A percentile compares a stretch with the other conserved stretches of the same genome.
These are phyloP conservation scores for Ophiosphaerella herpotricha DNA, from an alignment of 2,329 filamentous ascomycete species.

Conservation along the genomic window DNA sequence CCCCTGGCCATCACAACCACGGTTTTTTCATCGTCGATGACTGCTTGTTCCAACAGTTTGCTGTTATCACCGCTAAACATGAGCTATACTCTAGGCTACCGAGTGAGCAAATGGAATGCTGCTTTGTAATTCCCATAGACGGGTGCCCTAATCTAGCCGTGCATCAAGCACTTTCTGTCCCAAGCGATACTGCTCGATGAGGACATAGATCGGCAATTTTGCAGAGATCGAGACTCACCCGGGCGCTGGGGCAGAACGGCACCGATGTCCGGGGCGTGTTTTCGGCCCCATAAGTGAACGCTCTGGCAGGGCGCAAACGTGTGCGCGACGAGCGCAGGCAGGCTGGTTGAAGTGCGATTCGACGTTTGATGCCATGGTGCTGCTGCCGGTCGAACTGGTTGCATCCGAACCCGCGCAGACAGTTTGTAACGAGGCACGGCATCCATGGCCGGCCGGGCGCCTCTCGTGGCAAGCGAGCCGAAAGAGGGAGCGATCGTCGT, in stretches of 20 bases:
- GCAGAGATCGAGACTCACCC: slow-evolving; percentile 13
- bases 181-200: slow-evolving; percentile 7
- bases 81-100: neutral
- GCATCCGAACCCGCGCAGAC: too few relatives aligned
- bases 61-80: too few relatives aligned
- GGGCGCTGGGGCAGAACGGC: slow-evolving; percentile 14
- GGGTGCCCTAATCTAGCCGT: slow-evolving; percentile 2
- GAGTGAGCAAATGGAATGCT: neutral
- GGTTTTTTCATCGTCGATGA: too few relatives aligned
- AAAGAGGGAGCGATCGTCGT: slow-evolving; percentile 28
- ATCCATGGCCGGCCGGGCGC: slow-evolving; percentile 5
- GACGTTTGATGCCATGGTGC: too few relatives aligned
- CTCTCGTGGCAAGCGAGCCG: slow-evolving; percentile 23
- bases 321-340: neutral
- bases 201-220: slow-evolving; percentile 17
- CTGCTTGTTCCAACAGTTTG: too few relatives aligned
- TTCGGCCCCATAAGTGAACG: neutral
- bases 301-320: neutral
- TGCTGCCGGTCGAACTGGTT: too few relatives aligned
- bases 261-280: neutral
- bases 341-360: neutral
- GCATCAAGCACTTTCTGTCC: neutral
- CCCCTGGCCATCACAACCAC: too few relatives aligned
- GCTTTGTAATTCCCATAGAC: slow-evolving; percentile 5
- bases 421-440: neutral